Conservation (phyloP, 495 filamentous ascomycete genomes). For the Penicillium bovifimosum region DNA sequence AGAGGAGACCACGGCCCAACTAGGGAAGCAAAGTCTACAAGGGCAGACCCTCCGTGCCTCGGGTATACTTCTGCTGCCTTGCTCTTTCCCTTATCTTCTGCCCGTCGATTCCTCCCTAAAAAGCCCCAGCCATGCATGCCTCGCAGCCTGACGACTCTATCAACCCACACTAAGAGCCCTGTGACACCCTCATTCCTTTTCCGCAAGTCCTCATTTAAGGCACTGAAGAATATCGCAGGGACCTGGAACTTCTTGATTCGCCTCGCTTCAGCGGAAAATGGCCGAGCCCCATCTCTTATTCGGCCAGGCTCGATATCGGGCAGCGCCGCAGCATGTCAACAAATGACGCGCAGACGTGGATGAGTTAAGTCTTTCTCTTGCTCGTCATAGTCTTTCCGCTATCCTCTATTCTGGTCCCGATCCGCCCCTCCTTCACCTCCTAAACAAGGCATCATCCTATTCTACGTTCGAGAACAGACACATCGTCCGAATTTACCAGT, state of each 20-base stretch:
- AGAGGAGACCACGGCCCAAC: slow-evolving; percentile 7
- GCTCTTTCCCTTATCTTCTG: not conserved
- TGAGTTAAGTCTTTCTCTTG: not conserved
- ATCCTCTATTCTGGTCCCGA: slow-evolving; percentile 3
- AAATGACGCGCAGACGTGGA: slow-evolving; percentile 17
- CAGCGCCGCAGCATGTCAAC: slow-evolving; percentile 19
- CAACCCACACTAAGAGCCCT: slow-evolving; percentile 21
- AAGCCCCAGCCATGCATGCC: slow-evolving; percentile 19
- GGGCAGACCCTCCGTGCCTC: slow-evolving; percentile 12
- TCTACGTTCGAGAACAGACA: not conserved
- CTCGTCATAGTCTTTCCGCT: slow-evolving; percentile 13
- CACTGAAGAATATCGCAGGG: slow-evolving; percentile 4
- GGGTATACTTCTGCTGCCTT: slow-evolving; percentile 5
- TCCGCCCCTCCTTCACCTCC: slow-evolving; percentile 17
- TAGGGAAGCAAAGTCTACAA: slow-evolving; percentile 4
- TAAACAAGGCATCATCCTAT: not conserved
- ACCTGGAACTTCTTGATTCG: slow-evolving; percentile 5
- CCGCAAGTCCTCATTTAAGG: not conserved
- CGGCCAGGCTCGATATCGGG: slow-evolving; percentile 11
- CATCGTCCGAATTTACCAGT: slow-evolving; percentile 11
- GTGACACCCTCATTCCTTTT: slow-evolving; percentile 18
- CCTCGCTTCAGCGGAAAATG: not conserved
- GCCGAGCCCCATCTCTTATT: not conserved
- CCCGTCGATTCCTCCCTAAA: slow-evolving; percentile 9
- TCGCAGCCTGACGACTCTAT: slow-evolving; percentile 27